Evolutionary conservation across 2,329 filamentous ascomycete genomes (phyloP), one percentile per base, ranked within the genome.

Genomic region (Cladosporium halotolerans): DNA sequence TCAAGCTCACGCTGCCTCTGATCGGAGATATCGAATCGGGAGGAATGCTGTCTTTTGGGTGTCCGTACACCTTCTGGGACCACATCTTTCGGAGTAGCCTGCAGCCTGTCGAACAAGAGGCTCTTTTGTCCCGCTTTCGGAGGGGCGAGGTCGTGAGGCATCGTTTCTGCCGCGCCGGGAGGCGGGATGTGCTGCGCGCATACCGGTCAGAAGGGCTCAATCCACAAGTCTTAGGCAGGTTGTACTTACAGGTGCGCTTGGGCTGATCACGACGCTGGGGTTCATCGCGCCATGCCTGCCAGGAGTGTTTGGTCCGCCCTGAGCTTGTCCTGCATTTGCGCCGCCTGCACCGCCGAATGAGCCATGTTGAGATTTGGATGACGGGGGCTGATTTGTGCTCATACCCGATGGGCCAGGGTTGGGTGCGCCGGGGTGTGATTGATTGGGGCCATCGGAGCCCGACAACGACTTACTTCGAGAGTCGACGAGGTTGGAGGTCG

Each of bases 1-100:
- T 99, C 93, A 47, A 99, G 79, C 71, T 99, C 93, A 66, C 93
- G 84, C 70, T 84, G 80, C 57, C 81, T 78, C 67, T 97, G 91
- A 58, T 95, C 89, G 3, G 93, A 99, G 60, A 99, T 95, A 70
- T 99, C 92, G 70, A 99, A 99, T 58, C 93, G 84, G 43, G 93
- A 99, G 34, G 93, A 97, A 68, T 97, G 91, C 73, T 99, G 93
- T 68, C 93, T 84, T 75, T 95, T 96, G 23, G 93, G 93, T 4
- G 93, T 97, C 67, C 92, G 83, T 57, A 97, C 85, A 38, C 93
- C 93, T 72, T 97, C 93, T 34, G 93, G 90, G 57, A 96, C 88
- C 8, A 63, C 65, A 73, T 99, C 93, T 72, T 96, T 96, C 48
- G 95, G 95, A 2, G 91, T 95, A 55, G 92, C 86, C 69, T 96